Evolutionary conservation across 1,284 basidiomycete species (phyloP).

Genomic region (Lentinula novae-zelandiae): DNA sequence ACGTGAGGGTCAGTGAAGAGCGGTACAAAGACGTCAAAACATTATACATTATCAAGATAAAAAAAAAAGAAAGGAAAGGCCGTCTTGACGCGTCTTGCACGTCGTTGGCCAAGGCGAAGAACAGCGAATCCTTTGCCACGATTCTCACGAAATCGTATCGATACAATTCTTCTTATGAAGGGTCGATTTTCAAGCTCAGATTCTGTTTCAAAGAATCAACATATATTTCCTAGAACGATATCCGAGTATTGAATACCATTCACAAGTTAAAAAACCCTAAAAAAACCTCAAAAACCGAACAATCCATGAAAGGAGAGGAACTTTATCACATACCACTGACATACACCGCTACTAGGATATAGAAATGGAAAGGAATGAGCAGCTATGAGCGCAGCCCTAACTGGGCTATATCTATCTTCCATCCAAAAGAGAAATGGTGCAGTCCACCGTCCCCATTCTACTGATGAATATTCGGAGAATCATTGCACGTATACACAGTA

Average conservation of each 20-base stretch:
- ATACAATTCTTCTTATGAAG: not conserved
- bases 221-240: not conserved
- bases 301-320: no score
- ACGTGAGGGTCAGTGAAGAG: not conserved
- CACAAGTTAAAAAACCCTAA: not conserved
- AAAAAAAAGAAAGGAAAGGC: not conserved
- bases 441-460: no score
- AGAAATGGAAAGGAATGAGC: no score
- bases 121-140: not conserved
- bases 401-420: no score
- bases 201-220: not conserved
- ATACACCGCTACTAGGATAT: no score
- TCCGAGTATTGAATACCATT: not conserved
- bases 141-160: not conserved
- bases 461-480: no score
- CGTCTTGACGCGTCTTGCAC: not conserved
- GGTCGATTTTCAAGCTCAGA: not conserved
- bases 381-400: no score
- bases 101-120: not conserved
- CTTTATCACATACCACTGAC: no score
- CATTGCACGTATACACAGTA: no score
- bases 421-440: no score
- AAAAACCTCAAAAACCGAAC: not conserved
- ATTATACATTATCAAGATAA: not conserved
- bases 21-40: not conserved